Percentiles rank a stretch among this genome's conserved stretches.
These are phyloP conservation scores for Chaetomium olivaceum DNA, from an alignment of 2,329 filamentous ascomycete genomes.

Conservation along the genomic window DNA sequence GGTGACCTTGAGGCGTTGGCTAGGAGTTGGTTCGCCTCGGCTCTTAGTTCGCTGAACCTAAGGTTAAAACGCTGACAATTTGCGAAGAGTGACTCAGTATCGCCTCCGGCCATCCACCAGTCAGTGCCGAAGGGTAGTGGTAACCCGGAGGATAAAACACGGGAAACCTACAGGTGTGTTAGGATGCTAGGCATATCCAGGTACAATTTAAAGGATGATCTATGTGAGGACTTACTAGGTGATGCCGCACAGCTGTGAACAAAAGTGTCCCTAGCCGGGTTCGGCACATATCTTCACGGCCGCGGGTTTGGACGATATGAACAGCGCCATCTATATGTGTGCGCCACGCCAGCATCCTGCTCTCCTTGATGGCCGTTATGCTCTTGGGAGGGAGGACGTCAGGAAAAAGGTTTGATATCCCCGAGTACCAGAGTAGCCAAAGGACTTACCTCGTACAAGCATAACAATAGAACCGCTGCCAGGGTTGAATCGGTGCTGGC, in stretches of 20 bases:
- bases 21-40: slow-evolving; percentile 53
- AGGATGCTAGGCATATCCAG: not conserved
- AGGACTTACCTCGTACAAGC: slow-evolving; percentile 54
- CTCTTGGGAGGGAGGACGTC: slow-evolving; percentile 36
- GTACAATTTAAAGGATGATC: not conserved
- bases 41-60: slow-evolving; percentile 54
- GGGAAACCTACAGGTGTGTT: slow-evolving; percentile 49
- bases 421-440: not conserved
- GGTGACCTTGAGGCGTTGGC: slow-evolving; percentile 46
- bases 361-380: slow-evolving; percentile 53
- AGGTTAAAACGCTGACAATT: slow-evolving; percentile 54
- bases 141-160: slow-evolving; percentile 56
- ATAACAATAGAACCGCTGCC: slow-evolving; percentile 59
- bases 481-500: slow-evolving; percentile 57
- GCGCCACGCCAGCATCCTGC: slow-evolving; percentile 59
- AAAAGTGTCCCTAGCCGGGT: slow-evolving; percentile 55
- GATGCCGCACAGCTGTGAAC: slow-evolving; percentile 60
- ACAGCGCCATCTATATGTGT: slow-evolving; percentile 64
- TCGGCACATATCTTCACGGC: slow-evolving; percentile 52
- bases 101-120: slow-evolving; percentile 58
- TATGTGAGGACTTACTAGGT: slow-evolving; percentile 50
- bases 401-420: not conserved
- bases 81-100: slow-evolving; percentile 50
- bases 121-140: slow-evolving; percentile 54
- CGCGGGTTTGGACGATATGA: slow-evolving; percentile 57